A percentile compares a stretch with the other conserved stretches of the same genome.
Conservation (phyloP, 2,329 filamentous ascomycete genomes). For the Fusarium chuoi region DNA sequence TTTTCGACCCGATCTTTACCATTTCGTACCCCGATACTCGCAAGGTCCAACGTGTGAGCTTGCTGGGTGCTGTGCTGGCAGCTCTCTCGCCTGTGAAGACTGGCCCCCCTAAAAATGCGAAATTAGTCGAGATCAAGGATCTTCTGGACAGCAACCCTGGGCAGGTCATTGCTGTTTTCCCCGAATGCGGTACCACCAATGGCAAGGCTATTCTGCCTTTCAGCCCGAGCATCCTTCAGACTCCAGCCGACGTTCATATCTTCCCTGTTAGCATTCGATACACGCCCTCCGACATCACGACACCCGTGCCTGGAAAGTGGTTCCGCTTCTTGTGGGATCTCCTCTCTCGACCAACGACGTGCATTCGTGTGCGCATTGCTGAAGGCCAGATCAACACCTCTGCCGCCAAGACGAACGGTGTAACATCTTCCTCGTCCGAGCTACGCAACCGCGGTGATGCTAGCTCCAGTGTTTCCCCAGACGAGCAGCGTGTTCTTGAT, state of each 20-base stretch:
- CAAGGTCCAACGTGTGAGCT: slow-evolving; percentile 79
- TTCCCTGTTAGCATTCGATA: slow-evolving; percentile 94
- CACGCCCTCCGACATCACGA: slow-evolving; percentile 88
- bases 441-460: slow-evolving; percentile 43
- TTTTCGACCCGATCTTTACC: slow-evolving; percentile 96
- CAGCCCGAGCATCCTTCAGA: slow-evolving; percentile 78
- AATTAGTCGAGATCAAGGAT: slow-evolving; percentile 68
- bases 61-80: slow-evolving; percentile 78
- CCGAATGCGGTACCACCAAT: slow-evolving; percentile 94
- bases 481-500: slow-evolving; percentile 79
- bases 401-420: slow-evolving; percentile 50
- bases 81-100: slow-evolving; percentile 72
- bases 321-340: slow-evolving; percentile 84
- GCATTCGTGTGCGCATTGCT: slow-evolving; percentile 89
- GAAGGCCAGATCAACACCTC: slow-evolving; percentile 72
- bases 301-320: slow-evolving; percentile 82
- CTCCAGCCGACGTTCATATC: slow-evolving; percentile 75
- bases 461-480: slow-evolving; percentile 53
- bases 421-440: slow-evolving; percentile 43
- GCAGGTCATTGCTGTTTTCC: slow-evolving; percentile 86
- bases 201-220: slow-evolving; percentile 89
- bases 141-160: slow-evolving; percentile 76
- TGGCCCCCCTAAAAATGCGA: slow-evolving; percentile 56
- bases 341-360: slow-evolving; percentile 85
- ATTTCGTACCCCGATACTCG: slow-evolving; percentile 80